Evolutionary conservation across 2,329 filamentous ascomycete genomes (phyloP).

Genomic region (Cladosporium sp.): DNA sequence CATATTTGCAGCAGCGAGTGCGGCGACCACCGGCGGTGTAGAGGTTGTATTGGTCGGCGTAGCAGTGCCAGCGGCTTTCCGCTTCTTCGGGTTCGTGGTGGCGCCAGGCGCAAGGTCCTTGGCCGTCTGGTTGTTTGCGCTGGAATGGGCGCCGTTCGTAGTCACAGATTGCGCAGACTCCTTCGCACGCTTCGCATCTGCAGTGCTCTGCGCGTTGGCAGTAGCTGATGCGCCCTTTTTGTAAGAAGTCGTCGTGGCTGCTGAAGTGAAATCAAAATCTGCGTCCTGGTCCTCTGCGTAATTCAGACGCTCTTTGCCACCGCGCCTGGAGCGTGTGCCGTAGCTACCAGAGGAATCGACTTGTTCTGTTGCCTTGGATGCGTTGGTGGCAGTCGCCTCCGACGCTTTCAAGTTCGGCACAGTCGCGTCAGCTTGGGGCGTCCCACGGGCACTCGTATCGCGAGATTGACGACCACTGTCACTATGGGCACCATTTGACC

Average conservation of each 20-base stretch:
- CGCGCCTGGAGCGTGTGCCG: constrained; percentile 87
- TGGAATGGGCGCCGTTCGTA: constrained; percentile 14
- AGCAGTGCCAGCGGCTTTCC: constrained; percentile 63
- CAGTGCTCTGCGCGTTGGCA: constrained; percentile 12
- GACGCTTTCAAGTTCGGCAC: background rate
- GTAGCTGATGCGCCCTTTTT: constrained; percentile 30
- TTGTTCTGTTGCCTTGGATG: constrained; percentile 20
- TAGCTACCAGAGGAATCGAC: constrained; percentile 51
- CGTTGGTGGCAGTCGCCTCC: background rate
- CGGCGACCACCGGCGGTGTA: constrained; percentile 21
- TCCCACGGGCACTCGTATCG: constrained; percentile 6
- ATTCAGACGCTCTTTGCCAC: constrained; percentile 75
- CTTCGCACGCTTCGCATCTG: constrained; percentile 15
- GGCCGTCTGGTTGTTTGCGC: constrained; percentile 9
- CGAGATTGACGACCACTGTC: constrained; percentile 15
- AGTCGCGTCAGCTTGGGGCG: constrained; percentile 2
- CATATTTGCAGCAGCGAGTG: constrained; percentile 19
- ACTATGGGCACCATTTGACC: constrained; percentile 17
- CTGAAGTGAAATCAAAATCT: constrained; percentile 67
- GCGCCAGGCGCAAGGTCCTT: constrained; percentile 46
- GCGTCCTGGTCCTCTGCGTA: constrained; percentile 94
- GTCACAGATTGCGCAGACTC: constrained; percentile 15
- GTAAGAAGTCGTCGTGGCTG: constrained; percentile 32
- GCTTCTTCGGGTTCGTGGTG: constrained; percentile 66
- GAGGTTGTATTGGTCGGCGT: constrained; percentile 23